A percentile compares a stretch with the other conserved stretches of the same genome.
phyloP scores from a whole-genome alignment of 73 alveolate species.

The Blepharisma japonicum region DNA sequence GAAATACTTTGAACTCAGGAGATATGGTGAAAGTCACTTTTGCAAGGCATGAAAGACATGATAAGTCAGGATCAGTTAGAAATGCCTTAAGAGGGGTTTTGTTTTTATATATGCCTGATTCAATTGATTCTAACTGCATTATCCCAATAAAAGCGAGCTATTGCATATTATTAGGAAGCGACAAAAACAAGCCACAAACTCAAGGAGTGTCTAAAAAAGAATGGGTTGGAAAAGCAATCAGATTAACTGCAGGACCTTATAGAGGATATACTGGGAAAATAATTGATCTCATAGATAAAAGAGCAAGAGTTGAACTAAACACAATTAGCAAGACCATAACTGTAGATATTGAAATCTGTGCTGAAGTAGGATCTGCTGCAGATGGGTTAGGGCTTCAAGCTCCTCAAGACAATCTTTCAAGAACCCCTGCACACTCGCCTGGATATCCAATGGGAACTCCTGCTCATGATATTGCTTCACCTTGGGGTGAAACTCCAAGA shows the following conservation, averaged over 20 bases:
- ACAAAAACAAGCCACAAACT: constrained; percentile 57
- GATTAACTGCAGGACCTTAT: constrained; percentile 68
- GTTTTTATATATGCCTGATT: constrained; percentile 67
- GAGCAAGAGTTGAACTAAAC: constrained; percentile 14
- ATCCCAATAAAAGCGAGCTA: constrained; percentile 60
- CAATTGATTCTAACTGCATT: constrained; percentile 66
- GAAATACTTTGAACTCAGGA: constrained; percentile 67
- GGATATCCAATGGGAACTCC: constrained; percentile 26
- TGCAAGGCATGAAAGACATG: constrained; percentile 57
- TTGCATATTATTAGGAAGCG: constrained; percentile 66
- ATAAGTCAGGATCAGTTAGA: constrained; percentile 69
- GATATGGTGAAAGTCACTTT: constrained; percentile 67
- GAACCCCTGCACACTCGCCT: constrained; percentile 28
- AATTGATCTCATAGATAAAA: background rate
- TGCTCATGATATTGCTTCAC: constrained; percentile 11
- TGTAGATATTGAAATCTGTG: constrained; percentile 19
- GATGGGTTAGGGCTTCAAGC: background rate
- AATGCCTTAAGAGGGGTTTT: constrained; percentile 53
- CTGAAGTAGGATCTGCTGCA: background rate
- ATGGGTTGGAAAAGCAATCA: constrained; percentile 57
- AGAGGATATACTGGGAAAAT: constrained; percentile 80
- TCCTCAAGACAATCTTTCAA: background rate
- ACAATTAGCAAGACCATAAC: background rate
- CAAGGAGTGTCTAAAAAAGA: constrained; percentile 47
- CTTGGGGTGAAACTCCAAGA: constrained; percentile 19